Evolutionary conservation across 768 basidiomycete species (phyloP).

Genomic region (Omphalotus guepiniiformis): DNA sequence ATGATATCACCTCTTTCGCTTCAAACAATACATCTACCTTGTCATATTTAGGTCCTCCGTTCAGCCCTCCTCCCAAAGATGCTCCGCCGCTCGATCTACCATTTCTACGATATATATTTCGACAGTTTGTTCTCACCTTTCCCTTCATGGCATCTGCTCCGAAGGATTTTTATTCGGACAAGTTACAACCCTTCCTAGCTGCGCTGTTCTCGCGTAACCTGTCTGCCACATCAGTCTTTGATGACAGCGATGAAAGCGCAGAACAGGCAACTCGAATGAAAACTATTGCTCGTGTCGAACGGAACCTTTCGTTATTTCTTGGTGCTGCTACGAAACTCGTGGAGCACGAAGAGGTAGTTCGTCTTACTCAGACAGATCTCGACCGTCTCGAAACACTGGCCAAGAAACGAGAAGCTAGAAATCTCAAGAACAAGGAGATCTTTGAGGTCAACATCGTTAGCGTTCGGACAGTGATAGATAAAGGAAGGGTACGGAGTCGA

Average conservation of each 20-base stretch:
- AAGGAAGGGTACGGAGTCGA: slow-evolving; percentile 79
- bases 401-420: slow-evolving; percentile 52
- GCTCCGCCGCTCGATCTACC: slow-evolving; percentile 69
- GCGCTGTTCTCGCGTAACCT: slow-evolving; percentile 80
- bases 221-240: slow-evolving; percentile 53
- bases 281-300: slow-evolving; percentile 74
- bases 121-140: slow-evolving; percentile 90
- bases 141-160: slow-evolving; percentile 91
- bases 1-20: slow-evolving; percentile 50
- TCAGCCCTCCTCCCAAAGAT: slow-evolving; percentile 64
- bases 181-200: slow-evolving; percentile 91
- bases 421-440: slow-evolving; percentile 41
- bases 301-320: slow-evolving; percentile 79
- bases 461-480: slow-evolving; percentile 79
- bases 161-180: slow-evolving; percentile 87
- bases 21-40: slow-evolving; percentile 57
- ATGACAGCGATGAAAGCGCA: slow-evolving; percentile 46
- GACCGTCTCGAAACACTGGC: slow-evolving; percentile 72
- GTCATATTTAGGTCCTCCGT: slow-evolving; percentile 86
- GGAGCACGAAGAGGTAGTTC: slow-evolving; percentile 86
- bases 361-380: slow-evolving; percentile 82
- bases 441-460: slow-evolving; percentile 93
- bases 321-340: slow-evolving; percentile 77
- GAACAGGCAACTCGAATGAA: slow-evolving; percentile 62
- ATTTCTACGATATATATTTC: slow-evolving; percentile 84